A percentile compares a stretch with the other conserved stretches of the same genome.
Conservation (phyloP, 495 filamentous ascomycete species). For the Sphaerosporella brunnea region DNA sequence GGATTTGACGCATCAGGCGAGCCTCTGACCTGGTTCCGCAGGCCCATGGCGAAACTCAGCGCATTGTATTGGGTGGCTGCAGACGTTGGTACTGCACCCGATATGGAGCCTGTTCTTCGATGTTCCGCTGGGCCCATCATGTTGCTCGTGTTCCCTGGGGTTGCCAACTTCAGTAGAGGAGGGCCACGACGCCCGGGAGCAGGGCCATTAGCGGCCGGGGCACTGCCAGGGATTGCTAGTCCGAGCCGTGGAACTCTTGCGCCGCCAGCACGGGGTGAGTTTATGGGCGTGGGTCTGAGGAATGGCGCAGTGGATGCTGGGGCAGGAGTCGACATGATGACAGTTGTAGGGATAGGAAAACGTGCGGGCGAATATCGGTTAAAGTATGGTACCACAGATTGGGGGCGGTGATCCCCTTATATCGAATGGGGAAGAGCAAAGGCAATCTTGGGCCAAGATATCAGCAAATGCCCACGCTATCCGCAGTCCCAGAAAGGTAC, state of each 20-base stretch:
- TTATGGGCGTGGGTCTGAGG: neutral
- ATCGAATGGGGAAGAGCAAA: too few species aligned
- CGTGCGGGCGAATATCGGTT: too few species aligned
- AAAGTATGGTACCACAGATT: too few species aligned
- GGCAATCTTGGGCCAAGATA: too few species aligned
- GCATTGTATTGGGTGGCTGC: slow-evolving; percentile 22
- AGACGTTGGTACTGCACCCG: neutral
- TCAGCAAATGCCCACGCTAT: too few species aligned
- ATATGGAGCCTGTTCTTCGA: slow-evolving; percentile 7
- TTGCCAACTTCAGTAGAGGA: slow-evolving; percentile 22
- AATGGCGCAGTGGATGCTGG: slow-evolving; percentile 7
- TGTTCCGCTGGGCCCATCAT: slow-evolving; percentile 14
- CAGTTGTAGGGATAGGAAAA: too few species aligned
- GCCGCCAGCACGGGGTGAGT: neutral
- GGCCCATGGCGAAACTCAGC: slow-evolving; percentile 24
- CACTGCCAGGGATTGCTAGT: slow-evolving; percentile 18
- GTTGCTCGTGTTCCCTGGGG: slow-evolving; percentile 18
- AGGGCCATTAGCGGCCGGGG: neutral
- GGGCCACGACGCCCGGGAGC: slow-evolving; percentile 13
- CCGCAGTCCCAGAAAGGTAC: too few species aligned
- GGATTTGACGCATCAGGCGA: slow-evolving; percentile 18
- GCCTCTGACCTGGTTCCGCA: slow-evolving; percentile 24
- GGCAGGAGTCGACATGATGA: slow-evolving; percentile 1
- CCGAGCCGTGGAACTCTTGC: slow-evolving; percentile 20
- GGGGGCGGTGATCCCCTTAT: too few species aligned